Conservation (phyloP, 2,329 filamentous ascomycete species). For the Xylariaceae sp. region DNA sequence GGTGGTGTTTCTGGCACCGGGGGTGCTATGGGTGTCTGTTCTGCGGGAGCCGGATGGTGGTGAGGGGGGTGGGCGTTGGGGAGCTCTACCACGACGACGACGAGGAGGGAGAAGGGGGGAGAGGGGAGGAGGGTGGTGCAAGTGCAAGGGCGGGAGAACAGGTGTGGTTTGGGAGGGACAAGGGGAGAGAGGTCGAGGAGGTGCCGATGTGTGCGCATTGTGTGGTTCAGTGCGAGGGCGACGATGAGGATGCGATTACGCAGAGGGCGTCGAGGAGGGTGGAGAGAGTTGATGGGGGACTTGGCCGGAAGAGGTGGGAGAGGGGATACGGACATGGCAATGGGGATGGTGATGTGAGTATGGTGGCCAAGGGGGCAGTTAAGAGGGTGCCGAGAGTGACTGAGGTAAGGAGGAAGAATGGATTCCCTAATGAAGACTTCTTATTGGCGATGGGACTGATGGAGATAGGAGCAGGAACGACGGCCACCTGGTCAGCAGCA, state of each 20-base stretch:
- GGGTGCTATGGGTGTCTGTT: slow-evolving; percentile 53
- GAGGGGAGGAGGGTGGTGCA: slow-evolving; percentile 4
- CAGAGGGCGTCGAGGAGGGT: slow-evolving; percentile 40
- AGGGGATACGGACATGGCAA: slow-evolving; percentile 23
- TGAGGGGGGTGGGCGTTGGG: slow-evolving; percentile 29
- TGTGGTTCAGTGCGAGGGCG: slow-evolving; percentile 35
- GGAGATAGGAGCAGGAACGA: background rate
- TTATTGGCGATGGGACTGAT: background rate
- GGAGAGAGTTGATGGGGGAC: slow-evolving; percentile 41
- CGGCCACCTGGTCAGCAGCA: background rate
- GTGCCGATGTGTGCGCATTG: slow-evolving; percentile 49
- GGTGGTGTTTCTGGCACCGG: slow-evolving; percentile 58
- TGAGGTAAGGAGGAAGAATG: no score
- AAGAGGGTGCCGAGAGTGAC: slow-evolving; percentile 6
- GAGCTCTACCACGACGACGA: slow-evolving; percentile 29
- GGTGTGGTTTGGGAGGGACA: slow-evolving; percentile 9
- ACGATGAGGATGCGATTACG: slow-evolving; percentile 28
- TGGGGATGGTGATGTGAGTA: no score
- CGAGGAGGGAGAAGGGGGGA: background rate
- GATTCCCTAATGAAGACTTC: background rate
- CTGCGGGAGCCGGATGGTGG: slow-evolving; percentile 39
- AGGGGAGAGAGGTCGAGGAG: slow-evolving; percentile 37
- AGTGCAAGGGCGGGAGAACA: slow-evolving; percentile 4
- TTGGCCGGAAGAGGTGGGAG: slow-evolving; percentile 42
- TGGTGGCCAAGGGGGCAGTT: slow-evolving; percentile 13